Evolutionary conservation across 2,329 filamentous ascomycete genomes (phyloP).

Genomic region (Calonectria naviculata): DNA sequence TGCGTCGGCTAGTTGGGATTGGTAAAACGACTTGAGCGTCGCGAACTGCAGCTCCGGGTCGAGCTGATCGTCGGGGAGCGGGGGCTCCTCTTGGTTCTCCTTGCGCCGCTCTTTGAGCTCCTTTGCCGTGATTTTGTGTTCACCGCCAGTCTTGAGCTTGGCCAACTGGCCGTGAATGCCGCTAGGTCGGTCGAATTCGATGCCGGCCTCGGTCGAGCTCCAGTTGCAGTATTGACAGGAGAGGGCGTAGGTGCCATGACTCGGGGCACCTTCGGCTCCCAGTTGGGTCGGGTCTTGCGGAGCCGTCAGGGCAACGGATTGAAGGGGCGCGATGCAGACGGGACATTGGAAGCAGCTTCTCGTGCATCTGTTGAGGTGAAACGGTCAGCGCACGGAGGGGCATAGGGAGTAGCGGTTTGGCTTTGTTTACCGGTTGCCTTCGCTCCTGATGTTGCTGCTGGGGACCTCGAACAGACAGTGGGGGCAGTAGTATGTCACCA

Average conservation of each 20-base stretch:
- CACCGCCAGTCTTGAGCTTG: slow-evolving; percentile 73
- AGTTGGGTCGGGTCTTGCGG: slow-evolving; percentile 58
- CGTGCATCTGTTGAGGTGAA: slow-evolving; percentile 72
- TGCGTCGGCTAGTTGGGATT: slow-evolving; percentile 76
- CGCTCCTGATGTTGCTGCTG: slow-evolving; percentile 89
- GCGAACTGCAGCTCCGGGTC: slow-evolving; percentile 78
- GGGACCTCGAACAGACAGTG: slow-evolving; percentile 96
- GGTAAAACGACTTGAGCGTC: slow-evolving; percentile 84
- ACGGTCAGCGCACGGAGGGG: slow-evolving; percentile 31
- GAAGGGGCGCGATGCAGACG: slow-evolving; percentile 83
- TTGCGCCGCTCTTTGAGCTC: slow-evolving; percentile 65
- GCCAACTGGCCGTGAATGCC: slow-evolving; percentile 85
- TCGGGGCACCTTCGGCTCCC: slow-evolving; percentile 50
- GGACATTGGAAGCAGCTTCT: slow-evolving; percentile 97
- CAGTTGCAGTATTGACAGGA: slow-evolving; percentile 93
- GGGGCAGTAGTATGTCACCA: slow-evolving; percentile 94
- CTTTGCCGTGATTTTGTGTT: slow-evolving; percentile 59
- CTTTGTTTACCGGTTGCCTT: slow-evolving; percentile 84
- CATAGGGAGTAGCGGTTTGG: not conserved
- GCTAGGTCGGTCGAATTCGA: slow-evolving; percentile 90
- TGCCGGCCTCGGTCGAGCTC: slow-evolving; percentile 88
- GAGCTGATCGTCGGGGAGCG: slow-evolving; percentile 57
- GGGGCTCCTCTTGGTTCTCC: slow-evolving; percentile 52
- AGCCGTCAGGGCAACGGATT: slow-evolving; percentile 77
- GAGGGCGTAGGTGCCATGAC: slow-evolving; percentile 75